phyloP scores from a whole-genome alignment of 805 yeast species.

The Helenozyma rhizophorensis region DNA sequence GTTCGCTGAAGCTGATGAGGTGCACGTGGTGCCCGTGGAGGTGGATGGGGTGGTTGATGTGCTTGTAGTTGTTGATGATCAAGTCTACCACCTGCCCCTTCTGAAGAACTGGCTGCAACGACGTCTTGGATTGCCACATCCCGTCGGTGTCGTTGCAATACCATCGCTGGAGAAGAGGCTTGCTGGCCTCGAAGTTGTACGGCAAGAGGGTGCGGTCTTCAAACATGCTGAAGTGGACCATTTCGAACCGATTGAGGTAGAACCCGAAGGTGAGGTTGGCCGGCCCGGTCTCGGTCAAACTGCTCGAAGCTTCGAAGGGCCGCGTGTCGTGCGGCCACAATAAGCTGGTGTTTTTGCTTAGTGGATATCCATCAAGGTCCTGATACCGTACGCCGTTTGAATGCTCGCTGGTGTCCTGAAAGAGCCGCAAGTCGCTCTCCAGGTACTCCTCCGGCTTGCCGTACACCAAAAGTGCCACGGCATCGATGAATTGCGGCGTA shows the following conservation, averaged over 20 bases:
- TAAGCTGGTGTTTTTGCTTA: conserved; percentile 6
- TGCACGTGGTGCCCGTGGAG: conserved; percentile 33
- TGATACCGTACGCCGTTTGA: conserved; percentile 18
- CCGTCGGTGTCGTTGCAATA: neutral
- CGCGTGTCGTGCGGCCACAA: conserved; percentile 16
- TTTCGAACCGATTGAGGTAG: conserved; percentile 27
- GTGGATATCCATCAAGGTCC: conserved; percentile 19
- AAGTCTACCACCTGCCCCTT: conserved; percentile 29
- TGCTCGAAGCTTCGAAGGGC: conserved; percentile 13
- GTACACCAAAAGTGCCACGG: conserved; percentile 20
- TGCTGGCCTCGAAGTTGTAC: conserved; percentile 20
- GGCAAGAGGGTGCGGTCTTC: conserved; percentile 15
- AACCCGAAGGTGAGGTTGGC: conserved; percentile 25
- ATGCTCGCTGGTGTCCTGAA: neutral
- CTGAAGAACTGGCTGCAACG: conserved; percentile 13
- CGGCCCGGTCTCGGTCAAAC: conserved; percentile 6
- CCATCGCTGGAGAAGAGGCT: conserved; percentile 14
- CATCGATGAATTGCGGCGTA: conserved; percentile 27
- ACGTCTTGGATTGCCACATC: conserved; percentile 2
- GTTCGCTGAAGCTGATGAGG: conserved; percentile 21
- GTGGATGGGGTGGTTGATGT: conserved; percentile 32
- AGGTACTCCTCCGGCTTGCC: conserved; percentile 8
- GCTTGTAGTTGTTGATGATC: conserved; percentile 23
- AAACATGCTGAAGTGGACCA: conserved; percentile 24
- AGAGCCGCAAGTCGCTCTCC: no score